Base-by-base conservation (phyloP, 176 grass and related monocot species). In the Coix lacrymajobi region DNA sequence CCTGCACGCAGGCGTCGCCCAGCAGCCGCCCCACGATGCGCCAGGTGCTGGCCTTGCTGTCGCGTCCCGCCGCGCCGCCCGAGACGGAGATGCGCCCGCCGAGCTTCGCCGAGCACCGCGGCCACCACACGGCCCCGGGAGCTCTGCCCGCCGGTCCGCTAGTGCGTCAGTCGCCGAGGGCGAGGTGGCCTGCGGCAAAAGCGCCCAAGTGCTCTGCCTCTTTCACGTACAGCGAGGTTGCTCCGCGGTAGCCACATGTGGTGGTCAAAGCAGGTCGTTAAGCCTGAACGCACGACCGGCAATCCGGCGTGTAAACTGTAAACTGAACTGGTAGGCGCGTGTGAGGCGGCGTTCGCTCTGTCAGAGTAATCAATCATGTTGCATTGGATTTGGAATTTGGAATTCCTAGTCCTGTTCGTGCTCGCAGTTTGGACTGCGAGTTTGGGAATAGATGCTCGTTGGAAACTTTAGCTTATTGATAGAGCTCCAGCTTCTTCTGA, bases 1-100 rank as follows among this genome's bases (percentile, higher is more conserved):
- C 79, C 26, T 92, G 86, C 83, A 92, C 86, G 14, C 83, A 86
- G 73, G 79, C 40, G 14, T 10, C 68, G 73, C 79, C 90, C 4
- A 16, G 49, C 31, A 71, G 66, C 68, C 79, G 83, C 44, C 86
- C 90, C 19, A 79, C 79, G 8, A 92, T 92, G 90, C 62, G 20
- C 61, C 69, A 86, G 32, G 86, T 88, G 69, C 86, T 88, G 25
- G 46, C 28, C 61, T 45, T 76, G 79, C 75, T 92, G 49, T 86
- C 82, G 29, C 61, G 40, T 26, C 67, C 83, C 14, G 58, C 63
- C 40, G 29, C 20, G 61, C 39, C 62, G 13, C 67, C 26, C 8
- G 69, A 77, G 20, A 20, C 16, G 57, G 38, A 80, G 32, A 73
- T 89, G 70, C 31, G 10, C 28, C 57, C 75, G 6, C 67, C 81